Base-by-base conservation (phyloP, 768 basidiomycete species). In the Mycena kentingensis region DNA sequence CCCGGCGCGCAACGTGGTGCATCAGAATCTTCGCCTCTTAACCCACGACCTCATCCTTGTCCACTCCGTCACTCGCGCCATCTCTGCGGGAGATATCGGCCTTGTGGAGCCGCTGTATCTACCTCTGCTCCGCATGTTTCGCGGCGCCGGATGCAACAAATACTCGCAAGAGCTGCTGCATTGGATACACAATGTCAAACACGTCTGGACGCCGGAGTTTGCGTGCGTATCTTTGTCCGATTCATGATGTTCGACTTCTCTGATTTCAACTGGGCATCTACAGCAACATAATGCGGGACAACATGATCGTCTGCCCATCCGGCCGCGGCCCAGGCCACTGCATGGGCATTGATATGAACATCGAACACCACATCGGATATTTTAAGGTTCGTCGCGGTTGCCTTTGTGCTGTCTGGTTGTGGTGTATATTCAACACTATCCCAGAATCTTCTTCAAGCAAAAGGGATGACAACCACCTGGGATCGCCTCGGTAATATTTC, bases 271-370 rank as follows among this genome's bases (percentile, higher is more conserved):
- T 22, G 5, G 31, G 27, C 15, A n/a, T 18, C 31, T 27, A 21
- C 46, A 73, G 71, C 1, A 57, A 74, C 38, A 70, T 75, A 1
- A 73, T 73, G 64, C 58, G 63, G 0, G 70, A 75, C 44, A 69
- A 63, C 21, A 66, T 70, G 65, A 50, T 75, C 0, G 50, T 72
- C 15, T 73, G 73, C 34, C 24, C 62, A 0, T 64, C 66, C 0
- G 72, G 73, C 0, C 46, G 68, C 1, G 49, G 49, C 12, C 51
- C 64, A 6, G 69, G 71, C 1, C 70, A 73, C 45, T 62, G 51
- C 2, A 75, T 74, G 70, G 55, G 52, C 0, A 61, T 73, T 11
- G 68, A 75, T 35, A 8, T 70, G 2, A 74, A 76, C 42, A 73
- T 74, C 1, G 68, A 75, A 31, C 73, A 76, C 51, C 37, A 66